Evolutionary conservation across 176 grass and related monocot species (phyloP).

Genomic region (Rhynchospora pubera): DNA sequence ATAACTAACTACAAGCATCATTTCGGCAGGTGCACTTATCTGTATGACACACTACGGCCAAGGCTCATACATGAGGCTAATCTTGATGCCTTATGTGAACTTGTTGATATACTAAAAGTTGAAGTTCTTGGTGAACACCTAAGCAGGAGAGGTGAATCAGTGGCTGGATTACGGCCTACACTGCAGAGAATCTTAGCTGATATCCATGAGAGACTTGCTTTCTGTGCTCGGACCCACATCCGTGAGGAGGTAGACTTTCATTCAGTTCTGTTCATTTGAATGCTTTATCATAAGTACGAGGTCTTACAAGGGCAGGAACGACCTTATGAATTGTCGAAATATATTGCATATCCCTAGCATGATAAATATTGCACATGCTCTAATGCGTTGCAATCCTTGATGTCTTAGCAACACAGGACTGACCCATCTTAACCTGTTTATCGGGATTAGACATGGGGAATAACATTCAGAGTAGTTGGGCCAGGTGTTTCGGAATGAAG

Average conservation of each 20-base stretch:
- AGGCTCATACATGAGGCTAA: conserved; percentile 95
- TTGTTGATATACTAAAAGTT: conserved; percentile 89
- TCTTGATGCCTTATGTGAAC: conserved; percentile 87
- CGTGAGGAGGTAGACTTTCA: conserved; percentile 68
- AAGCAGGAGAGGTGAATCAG: conserved; percentile 66
- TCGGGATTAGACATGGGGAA: neutral
- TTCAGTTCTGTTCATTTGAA: neutral
- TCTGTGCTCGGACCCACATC: conserved; percentile 91
- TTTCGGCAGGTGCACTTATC: conserved; percentile 69
- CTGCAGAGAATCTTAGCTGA: conserved; percentile 91
- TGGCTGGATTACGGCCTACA: conserved; percentile 66
- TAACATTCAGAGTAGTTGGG: neutral
- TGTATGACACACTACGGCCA: conserved; percentile 95
- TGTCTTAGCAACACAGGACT: neutral
- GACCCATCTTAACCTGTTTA: neutral
- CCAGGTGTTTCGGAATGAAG: neutral
- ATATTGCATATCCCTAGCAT: neutral
- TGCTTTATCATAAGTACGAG: neutral
- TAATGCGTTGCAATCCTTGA: too few relatives aligned
- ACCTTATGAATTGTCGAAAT: neutral
- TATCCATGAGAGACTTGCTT: conserved; percentile 84
- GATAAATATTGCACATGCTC: neutral
- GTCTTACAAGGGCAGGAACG: too few relatives aligned
- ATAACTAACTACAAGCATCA: neutral
- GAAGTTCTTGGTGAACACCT: conserved; percentile 87